Conservation (phyloP, 2,329 filamentous ascomycete species). For the Exutisphaerella laricina region DNA sequence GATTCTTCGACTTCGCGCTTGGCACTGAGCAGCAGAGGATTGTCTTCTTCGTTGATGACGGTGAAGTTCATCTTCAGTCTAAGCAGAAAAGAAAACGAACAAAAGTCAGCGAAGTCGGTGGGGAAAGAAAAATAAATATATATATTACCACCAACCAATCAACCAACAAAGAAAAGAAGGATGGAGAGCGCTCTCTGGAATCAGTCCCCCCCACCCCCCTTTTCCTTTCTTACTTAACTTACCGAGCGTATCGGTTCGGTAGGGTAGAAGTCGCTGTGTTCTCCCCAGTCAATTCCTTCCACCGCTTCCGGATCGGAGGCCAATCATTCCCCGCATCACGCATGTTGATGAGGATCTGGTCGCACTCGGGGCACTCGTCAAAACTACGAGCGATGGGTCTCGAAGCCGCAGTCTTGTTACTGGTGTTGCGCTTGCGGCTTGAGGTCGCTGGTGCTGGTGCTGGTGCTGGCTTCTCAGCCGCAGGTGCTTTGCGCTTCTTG, state of each 20-base stretch:
- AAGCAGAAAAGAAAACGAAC: not conserved
- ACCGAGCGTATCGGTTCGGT: slow-evolving; percentile 33
- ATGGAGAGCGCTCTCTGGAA: not conserved
- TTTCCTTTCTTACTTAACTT: too few relatives aligned
- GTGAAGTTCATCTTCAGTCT: slow-evolving; percentile 38
- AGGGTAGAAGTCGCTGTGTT: slow-evolving; percentile 34
- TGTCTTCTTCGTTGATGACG: slow-evolving; percentile 33
- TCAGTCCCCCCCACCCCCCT: too few relatives aligned
- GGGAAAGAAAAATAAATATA: too few relatives aligned
- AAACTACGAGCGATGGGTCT: slow-evolving; percentile 20
- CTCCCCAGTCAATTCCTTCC: slow-evolving; percentile 31
- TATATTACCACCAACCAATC: too few relatives aligned
- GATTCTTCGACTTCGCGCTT: slow-evolving; percentile 39
- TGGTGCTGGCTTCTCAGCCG: not conserved
- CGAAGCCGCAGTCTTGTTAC: slow-evolving; percentile 8
- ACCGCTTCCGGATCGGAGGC: slow-evolving; percentile 25
- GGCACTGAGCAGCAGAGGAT: slow-evolving; percentile 28
- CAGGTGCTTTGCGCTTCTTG: slow-evolving; percentile 15
- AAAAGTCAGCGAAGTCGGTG: too few relatives aligned
- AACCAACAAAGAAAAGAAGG: not conserved
- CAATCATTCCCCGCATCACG: slow-evolving; percentile 26
- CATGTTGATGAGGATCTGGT: slow-evolving; percentile 27
- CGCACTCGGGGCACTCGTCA: slow-evolving; percentile 28
- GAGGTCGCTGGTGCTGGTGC: not conserved
- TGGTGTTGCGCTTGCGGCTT: slow-evolving; percentile 6